Evolutionary conservation across 192 early-diverging fungal species (phyloP), one percentile per base, ranked within the genome.

Genomic region (Chytriomyces sp.): DNA sequence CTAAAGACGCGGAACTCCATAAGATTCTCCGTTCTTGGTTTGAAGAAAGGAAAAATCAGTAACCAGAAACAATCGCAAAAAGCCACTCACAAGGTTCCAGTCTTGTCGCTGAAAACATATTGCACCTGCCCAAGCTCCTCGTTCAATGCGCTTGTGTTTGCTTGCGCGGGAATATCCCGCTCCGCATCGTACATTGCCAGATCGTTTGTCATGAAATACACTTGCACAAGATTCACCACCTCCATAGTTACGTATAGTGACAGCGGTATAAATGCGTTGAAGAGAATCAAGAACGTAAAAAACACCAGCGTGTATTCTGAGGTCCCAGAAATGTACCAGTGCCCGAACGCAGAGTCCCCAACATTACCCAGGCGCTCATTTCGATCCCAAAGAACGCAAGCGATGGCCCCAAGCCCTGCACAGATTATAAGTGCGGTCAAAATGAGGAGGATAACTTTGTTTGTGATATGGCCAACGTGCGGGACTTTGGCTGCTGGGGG

Each of bases 161-260:
- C 93, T 76, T 91, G 88, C 0, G 94, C 92, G 1, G 92, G 90
- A 10, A 91, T 91, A 62, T 94, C 90, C 1, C 86, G 85, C 59
- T 85, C 84, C 2, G 83, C 81, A 50, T 94, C 88, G 79, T 94
- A 95, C 93, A 95, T 94, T 50, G 85, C 77, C 6, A 91, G 62
- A 75, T 96, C 95, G 75, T 91, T 82, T 71, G 91, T 89, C 72
- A 96, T 94, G 75, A 94, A 93, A 79, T 84, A 91, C 45, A 87
- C 86, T 72, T 93, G 91, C 4, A 87, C 72, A 45, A 95, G 79
- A 77, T 94, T 94, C 79, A 93, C 88, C 16, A 94, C 83, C 80
- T 95, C 95, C 83, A 96, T 89, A 49, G 92, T 93, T 63, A 96
- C 93, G 61, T 93, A 95, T 63, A 96, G 88, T 48, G 94, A 95